Conservation (phyloP, 169 alveolate species). For the Cryptosporidium parvum region DNA sequence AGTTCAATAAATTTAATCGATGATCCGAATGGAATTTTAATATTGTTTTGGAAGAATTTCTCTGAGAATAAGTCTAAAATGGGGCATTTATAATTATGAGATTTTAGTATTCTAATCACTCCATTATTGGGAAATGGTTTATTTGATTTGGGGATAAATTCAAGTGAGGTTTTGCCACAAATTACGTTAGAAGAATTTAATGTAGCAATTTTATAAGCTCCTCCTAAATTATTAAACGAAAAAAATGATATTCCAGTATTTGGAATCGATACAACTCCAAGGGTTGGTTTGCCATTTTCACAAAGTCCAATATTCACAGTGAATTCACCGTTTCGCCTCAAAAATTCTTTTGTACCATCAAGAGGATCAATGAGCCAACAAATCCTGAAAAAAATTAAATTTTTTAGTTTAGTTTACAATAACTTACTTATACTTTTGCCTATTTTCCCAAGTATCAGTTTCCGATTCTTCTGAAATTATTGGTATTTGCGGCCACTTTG, state of each 20-base stretch:
- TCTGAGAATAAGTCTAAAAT: conserved; percentile 14
- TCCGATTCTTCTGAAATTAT: conserved; percentile 76
- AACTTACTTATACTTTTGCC: conserved; percentile 54
- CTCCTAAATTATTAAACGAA: conserved; percentile 57
- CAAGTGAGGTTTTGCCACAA: neutral
- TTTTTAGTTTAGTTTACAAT: neutral
- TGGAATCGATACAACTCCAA: conserved; percentile 80
- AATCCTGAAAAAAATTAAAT: conserved; percentile 1
- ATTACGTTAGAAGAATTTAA: conserved; percentile 7
- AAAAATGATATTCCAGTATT: conserved; percentile 43
- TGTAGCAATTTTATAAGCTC: conserved; percentile 63
- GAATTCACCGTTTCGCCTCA: conserved; percentile 79
- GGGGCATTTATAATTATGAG: conserved; percentile 30
- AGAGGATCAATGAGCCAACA: conserved; percentile 81
- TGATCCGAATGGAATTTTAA: conserved; percentile 56
- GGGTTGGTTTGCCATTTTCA: conserved; percentile 66
- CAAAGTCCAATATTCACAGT: conserved; percentile 79
- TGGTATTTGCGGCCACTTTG: conserved; percentile 75
- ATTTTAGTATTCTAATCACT: conserved; percentile 18
- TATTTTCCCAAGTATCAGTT: conserved; percentile 24
- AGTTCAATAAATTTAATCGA: conserved; percentile 77
- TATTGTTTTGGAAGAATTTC: neutral
- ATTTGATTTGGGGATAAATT: conserved; percentile 18
- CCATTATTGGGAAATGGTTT: neutral
- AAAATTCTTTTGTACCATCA: conserved; percentile 82